phyloP scores from a whole-genome alignment of 23 red algal genomes.

The Cyanidium caldarium region DNA sequence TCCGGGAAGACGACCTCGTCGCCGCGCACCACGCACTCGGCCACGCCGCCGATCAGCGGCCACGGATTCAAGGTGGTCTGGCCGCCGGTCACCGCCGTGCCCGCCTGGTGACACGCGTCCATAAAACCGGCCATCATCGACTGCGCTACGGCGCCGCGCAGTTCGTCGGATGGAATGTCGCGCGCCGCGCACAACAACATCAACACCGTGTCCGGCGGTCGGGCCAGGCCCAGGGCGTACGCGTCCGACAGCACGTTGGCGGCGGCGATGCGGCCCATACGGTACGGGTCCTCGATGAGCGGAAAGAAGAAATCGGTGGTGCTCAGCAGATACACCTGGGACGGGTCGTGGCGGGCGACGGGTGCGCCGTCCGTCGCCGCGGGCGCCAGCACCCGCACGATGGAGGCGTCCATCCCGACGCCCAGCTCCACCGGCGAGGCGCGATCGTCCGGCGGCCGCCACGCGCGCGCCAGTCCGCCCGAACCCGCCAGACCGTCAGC shows the following conservation, averaged over 20 bases:
- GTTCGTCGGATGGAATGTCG: not conserved
- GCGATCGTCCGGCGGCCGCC: not conserved
- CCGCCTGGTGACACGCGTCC: conserved; percentile 3
- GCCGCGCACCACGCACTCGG: not conserved
- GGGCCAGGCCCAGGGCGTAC: conserved; percentile 14
- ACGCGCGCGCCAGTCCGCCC: not conserved
- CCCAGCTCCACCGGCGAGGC: not conserved
- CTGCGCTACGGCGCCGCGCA: conserved; percentile 4
- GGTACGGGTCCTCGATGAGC: conserved; percentile 27
- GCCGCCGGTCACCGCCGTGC: conserved; percentile 19
- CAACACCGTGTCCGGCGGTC: conserved; percentile 5
- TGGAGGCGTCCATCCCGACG: conserved; percentile 11
- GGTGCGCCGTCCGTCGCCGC: not conserved
- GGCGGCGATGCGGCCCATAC: conserved; percentile 25
- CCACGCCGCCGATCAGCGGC: conserved; percentile 31
- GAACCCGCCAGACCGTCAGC: not conserved
- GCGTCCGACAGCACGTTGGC: conserved; percentile 32
- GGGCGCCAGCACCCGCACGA: not conserved
- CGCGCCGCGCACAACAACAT: conserved; percentile 12
- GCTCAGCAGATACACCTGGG: conserved; percentile 5
- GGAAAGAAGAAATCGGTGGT: conserved; percentile 39
- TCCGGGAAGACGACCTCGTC: not conserved
- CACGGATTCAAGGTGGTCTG: conserved; percentile 35
- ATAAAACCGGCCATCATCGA: conserved; percentile 27
- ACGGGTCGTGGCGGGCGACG: not conserved